Evolutionary conservation across 2,329 filamentous ascomycete genomes (phyloP), one percentile per base, ranked within the genome.

Genomic region (Phaeoacremonium minimum): DNA sequence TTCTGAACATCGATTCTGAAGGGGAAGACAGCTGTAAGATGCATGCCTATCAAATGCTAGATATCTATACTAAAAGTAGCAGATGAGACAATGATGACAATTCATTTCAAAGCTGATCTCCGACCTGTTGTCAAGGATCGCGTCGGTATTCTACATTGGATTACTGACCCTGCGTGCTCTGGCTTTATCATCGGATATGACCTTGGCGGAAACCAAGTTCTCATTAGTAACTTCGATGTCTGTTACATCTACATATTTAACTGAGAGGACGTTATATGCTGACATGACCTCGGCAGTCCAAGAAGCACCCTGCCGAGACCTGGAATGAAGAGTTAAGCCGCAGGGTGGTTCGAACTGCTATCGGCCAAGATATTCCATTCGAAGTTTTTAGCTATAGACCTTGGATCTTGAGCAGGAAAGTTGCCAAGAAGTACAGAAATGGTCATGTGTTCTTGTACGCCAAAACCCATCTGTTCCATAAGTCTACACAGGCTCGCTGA

Each of bases 81-180:
- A 63, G 60, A 62, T 26, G 62, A 66, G 37, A 66, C 61, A 0
- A 67, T 67, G 64, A 67, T 68, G 64, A 67, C 64, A 0, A 67
- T 68, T 12, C 63, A 68, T 29, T 59, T 68, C 42, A 64, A 64
- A 28, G 61, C 63, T 0, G 50, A 69, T 30, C 48, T 67, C 3
- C 52, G 60, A 0, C 55, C 60, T 2, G 47, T 68, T 0, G 46
- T 68, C 0, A 49, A 51, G 4, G 51, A 61, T 1, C 48, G 55
- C 15, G 58, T 64, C 1, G 64, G 65, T 5, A 67, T 68, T 63
- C 46, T 69, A 4, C 61, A 67, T 41, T 68, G 63, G 64, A 54
- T 68, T 14, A 58, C 62, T 42, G 64, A 68, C 33, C 64, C 65
- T 1, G 51, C 53, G 6, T 59, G 57, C 15, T 60, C 63, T 2